phyloP scores from a whole-genome alignment of 2,329 filamentous ascomycete species.

The Ramularia endophylla region DNA sequence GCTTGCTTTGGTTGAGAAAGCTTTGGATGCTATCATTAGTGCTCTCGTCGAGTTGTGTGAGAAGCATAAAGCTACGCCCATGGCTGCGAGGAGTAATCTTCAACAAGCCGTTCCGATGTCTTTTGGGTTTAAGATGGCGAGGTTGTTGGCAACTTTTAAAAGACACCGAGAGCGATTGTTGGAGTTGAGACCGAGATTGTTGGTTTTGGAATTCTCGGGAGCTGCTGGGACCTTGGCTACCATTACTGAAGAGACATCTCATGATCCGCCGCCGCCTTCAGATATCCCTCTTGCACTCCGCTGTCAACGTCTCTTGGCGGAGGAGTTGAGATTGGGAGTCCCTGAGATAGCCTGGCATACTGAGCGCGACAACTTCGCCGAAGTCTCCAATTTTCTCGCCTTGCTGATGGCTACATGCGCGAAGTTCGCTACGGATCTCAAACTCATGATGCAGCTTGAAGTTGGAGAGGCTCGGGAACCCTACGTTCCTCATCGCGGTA shows the following conservation, averaged over 20 bases:
- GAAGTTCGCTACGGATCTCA: conserved; percentile 27
- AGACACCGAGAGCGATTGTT: conserved; percentile 21
- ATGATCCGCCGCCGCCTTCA: conserved; percentile 1
- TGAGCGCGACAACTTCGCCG: conserved; percentile 27
- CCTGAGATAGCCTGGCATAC: conserved; percentile 29
- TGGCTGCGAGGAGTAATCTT: conserved; percentile 27
- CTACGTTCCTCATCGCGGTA: conserved; percentile 49
- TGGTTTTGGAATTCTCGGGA: conserved; percentile 25
- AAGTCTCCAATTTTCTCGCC: conserved; percentile 20
- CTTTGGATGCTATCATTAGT: conserved; percentile 15
- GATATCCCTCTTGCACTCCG: conserved; percentile 14
- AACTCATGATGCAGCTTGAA: conserved; percentile 27
- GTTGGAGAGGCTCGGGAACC: conserved; percentile 26
- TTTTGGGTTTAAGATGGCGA: conserved; percentile 28
- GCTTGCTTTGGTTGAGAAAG: conserved; percentile 15
- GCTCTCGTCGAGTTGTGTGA: conserved; percentile 17
- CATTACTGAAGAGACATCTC: conserved; percentile 16
- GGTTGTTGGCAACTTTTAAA: conserved; percentile 24
- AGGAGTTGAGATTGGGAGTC: conserved; percentile 19
- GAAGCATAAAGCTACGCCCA: conserved; percentile 22
- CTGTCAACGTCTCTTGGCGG: conserved; percentile 22
- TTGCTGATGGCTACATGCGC: conserved; percentile 26
- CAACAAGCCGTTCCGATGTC: conserved; percentile 28
- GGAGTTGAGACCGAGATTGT: conserved; percentile 20
- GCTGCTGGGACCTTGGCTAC: conserved; percentile 28